These are phyloP conservation scores for Ophiostoma sp. DNA, from an alignment of 2,329 filamentous ascomycete species.

Conservation along the genomic window DNA sequence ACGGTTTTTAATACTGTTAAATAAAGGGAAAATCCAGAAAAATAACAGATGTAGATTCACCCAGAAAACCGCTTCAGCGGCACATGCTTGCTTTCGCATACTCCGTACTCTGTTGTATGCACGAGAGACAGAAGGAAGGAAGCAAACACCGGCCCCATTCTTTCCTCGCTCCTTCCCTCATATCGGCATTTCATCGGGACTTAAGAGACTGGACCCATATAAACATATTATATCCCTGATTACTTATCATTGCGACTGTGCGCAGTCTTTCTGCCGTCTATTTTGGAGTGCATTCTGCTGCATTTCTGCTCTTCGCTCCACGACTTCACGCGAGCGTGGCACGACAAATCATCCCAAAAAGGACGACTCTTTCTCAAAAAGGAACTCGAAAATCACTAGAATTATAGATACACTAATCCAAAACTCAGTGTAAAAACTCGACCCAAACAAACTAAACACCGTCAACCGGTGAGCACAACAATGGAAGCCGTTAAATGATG, in stretches of 20 bases:
- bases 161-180: neutral
- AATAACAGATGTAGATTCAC: neutral
- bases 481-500: neutral
- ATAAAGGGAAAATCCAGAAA: neutral
- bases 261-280: neutral
- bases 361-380: neutral
- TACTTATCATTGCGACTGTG: neutral
- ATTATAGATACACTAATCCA: neutral
- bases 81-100: neutral
- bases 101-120: too few relatives aligned
- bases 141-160: neutral
- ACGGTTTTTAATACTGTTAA: too few relatives aligned
- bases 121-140: neutral
- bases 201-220: too few relatives aligned
- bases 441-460: neutral
- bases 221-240: neutral
- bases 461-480: neutral
- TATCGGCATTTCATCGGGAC: neutral
- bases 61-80: neutral
- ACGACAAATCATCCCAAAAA: neutral
- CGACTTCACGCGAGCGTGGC: neutral
- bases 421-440: neutral
- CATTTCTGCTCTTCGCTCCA: too few relatives aligned
- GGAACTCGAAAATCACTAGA: neutral
- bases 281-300: too few relatives aligned